Conservation (phyloP, 768 basidiomycete genomes). For the Lyophyllum atratum region DNA sequence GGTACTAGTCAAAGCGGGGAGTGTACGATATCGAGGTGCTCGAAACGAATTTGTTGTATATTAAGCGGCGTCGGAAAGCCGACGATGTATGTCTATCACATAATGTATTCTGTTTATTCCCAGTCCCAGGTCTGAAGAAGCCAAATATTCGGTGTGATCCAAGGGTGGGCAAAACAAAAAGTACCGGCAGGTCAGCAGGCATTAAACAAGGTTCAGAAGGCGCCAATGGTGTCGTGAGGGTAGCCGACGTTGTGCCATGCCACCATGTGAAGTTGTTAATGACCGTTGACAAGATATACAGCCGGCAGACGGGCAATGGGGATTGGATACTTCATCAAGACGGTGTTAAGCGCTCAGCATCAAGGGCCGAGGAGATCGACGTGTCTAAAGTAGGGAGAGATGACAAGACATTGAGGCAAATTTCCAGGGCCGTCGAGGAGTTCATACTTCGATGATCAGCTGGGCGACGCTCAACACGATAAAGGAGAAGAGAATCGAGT, state of each 20-base stretch:
- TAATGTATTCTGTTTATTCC: background rate
- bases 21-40: background rate
- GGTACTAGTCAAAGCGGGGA: background rate
- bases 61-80: background rate
- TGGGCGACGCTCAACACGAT: too few species aligned
- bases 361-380: background rate
- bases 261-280: too few species aligned
- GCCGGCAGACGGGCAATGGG: background rate
- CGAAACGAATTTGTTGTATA: background rate
- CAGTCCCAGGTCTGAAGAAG: background rate
- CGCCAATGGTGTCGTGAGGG: background rate
- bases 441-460: background rate
- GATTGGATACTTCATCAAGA: background rate
- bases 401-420: background rate
- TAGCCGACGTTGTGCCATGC: background rate
- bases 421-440: background rate
- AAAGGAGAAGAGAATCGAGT: too few species aligned
- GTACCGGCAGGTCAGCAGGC: background rate
- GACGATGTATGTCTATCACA: background rate
- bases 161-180: too few species aligned
- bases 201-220: background rate
- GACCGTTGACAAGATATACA: background rate
- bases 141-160: too few species aligned
- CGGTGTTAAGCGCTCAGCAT: background rate
- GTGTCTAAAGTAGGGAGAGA: background rate